These are phyloP conservation scores for Nakaseomyces delphensis DNA, from an alignment of 1,139 yeast genomes.

Conservation along the genomic window DNA sequence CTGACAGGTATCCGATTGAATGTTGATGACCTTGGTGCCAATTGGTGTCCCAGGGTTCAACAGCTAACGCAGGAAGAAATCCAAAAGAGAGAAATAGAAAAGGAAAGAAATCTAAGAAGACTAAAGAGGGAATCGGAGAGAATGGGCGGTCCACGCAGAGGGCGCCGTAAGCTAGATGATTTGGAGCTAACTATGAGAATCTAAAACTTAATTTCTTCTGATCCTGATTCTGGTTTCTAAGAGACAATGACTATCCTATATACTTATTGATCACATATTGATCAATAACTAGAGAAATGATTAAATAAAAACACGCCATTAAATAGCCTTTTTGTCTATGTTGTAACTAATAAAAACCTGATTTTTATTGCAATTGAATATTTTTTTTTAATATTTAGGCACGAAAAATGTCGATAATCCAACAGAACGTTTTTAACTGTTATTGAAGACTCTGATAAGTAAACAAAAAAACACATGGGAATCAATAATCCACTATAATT, in stretches of 20 bases:
- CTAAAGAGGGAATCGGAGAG: conserved; percentile 76
- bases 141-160: conserved; percentile 35
- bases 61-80: conserved; percentile 84
- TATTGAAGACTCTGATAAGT: too few relatives aligned
- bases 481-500: too few relatives aligned
- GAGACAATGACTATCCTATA: too few relatives aligned
- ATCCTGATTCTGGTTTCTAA: neutral
- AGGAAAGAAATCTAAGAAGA: conserved; percentile 85
- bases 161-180: conserved; percentile 51
- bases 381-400: neutral
- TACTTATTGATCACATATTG: too few relatives aligned
- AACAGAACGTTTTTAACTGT: neutral
- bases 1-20: conserved; percentile 62
- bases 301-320: too few relatives aligned
- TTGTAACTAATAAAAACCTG: neutral
- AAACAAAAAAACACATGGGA: neutral
- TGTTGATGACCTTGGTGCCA: conserved; percentile 53
- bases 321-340: neutral
- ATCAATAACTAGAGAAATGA: too few relatives aligned
- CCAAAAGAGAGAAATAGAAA: conserved; percentile 89
- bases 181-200: conserved; percentile 32
- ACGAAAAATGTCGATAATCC: neutral
- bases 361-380: neutral
- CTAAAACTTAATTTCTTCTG: neutral
- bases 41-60: conserved; percentile 88